These are phyloP conservation scores for Tremellales sp. DNA, from an alignment of 1,284 basidiomycete species.

Conservation along the genomic window DNA sequence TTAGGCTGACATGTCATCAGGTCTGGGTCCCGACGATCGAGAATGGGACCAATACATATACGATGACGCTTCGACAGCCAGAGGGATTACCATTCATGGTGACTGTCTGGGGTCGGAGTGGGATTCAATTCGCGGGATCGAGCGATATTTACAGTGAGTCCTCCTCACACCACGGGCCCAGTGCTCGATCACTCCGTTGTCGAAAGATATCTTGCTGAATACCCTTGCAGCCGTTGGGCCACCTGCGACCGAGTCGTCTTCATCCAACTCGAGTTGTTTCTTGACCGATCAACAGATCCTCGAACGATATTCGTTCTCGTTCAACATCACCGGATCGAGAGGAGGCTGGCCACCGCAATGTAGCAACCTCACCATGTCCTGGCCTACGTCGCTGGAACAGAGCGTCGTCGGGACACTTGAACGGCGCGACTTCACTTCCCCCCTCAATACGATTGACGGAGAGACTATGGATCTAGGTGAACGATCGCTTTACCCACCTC, in stretches of 20 bases:
- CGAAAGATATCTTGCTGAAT: not conserved
- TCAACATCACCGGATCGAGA: slow-evolving; percentile 33
- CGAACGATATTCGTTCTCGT: slow-evolving; percentile 42
- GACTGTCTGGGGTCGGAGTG: slow-evolving; percentile 44
- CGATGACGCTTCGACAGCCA: slow-evolving; percentile 34
- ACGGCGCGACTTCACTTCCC: slow-evolving; percentile 6
- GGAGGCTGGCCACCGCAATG: slow-evolving; percentile 38
- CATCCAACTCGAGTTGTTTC: slow-evolving; percentile 30
- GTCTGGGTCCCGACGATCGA: slow-evolving; percentile 41
- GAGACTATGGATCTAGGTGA: not conserved
- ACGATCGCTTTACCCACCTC: not conserved
- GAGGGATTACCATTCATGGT: slow-evolving; percentile 36
- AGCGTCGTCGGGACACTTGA: slow-evolving; percentile 20
- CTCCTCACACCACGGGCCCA: not conserved
- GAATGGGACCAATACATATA: slow-evolving; percentile 27
- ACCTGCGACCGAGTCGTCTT: slow-evolving; percentile 19
- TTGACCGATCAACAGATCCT: slow-evolving; percentile 31
- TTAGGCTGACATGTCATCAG: slow-evolving; percentile 16
- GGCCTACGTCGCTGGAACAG: slow-evolving; percentile 42
- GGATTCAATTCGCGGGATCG: slow-evolving; percentile 40
- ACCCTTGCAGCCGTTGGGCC: not conserved
- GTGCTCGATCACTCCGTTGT: not conserved
- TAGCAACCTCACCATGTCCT: slow-evolving; percentile 40
- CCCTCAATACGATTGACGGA: not conserved
- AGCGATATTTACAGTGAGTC: slow-evolving; percentile 38